Base-by-base conservation (phyloP, 139 green algal species). In the Auxenochlorella pyrenoidosa region DNA sequence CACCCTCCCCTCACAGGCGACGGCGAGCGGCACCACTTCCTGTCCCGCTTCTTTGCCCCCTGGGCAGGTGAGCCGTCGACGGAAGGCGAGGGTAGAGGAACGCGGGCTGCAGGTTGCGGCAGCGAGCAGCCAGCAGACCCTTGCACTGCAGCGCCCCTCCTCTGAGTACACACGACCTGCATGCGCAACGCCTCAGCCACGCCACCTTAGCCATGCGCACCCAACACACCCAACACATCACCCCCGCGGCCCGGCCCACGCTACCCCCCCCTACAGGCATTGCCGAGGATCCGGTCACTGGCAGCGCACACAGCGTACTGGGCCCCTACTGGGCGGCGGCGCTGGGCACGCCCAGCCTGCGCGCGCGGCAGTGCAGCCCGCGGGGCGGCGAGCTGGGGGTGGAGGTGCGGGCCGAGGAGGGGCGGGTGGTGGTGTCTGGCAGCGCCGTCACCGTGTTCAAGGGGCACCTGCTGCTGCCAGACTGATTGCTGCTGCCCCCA, bases 211-310 rank as follows among this genome's bases (percentile, higher is more conserved):
- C n/a, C n/a, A n/a, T n/a, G n/a, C n/a, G n/a, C n/a, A n/a, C n/a
- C n/a, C n/a, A n/a, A n/a, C n/a, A n/a, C n/a, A n/a, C n/a, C n/a
- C n/a, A n/a, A n/a, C n/a, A n/a, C n/a, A n/a, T n/a, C n/a, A n/a
- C n/a, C n/a, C n/a, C n/a, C n/a, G n/a, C n/a, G n/a, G n/a, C n/a
- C n/a, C n/a, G n/a, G n/a, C n/a, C n/a, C 10, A 10, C 47, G 47
- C 47, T 54, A 10, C 47, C 47, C 10, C 8, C 47, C 47, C 54
- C 12, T 24, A 13, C 91, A 16, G 96, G 96, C 24, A 96, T 98
- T 13, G 41, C 88, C 38, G 96, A 98, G 81, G 96, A 99, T 83
- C 96, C 97, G 3, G 96, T 98, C 15, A 99, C 96, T 0, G 96
- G 95, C 77, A 94, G 85, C 41, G 96, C 96, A 2, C 92, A 96